These are phyloP conservation scores for Plectosphaerella cucumerina DNA, from an alignment of 2,329 filamentous ascomycete species.

Conservation along the genomic window DNA sequence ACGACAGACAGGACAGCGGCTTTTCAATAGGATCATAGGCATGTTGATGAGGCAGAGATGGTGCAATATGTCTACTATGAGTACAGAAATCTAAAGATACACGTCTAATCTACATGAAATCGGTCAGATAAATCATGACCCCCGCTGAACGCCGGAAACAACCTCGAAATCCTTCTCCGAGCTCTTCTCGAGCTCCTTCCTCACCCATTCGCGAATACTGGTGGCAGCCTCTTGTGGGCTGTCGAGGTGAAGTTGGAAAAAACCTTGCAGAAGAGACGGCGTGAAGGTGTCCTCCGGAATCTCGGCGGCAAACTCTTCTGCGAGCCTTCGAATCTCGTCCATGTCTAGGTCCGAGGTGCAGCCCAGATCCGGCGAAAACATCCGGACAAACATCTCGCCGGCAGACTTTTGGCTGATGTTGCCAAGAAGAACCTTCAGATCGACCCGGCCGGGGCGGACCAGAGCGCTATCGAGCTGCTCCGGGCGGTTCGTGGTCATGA, in stretches of 20 bases:
- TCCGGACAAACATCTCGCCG: constrained; percentile 41
- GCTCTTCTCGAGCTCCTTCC: constrained; percentile 23
- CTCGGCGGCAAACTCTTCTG: constrained; percentile 47
- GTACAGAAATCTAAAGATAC: too few relatives aligned
- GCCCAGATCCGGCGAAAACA: constrained; percentile 33
- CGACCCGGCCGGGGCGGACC: constrained; percentile 62
- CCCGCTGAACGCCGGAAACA: not conserved
- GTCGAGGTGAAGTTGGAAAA: constrained; percentile 38
- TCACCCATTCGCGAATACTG: constrained; percentile 30
- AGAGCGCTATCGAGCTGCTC: constrained; percentile 62
- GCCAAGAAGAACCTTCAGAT: constrained; percentile 57
- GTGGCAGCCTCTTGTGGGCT: constrained; percentile 30
- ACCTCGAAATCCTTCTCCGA: constrained; percentile 26
- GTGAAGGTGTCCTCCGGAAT: constrained; percentile 44
- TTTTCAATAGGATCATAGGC: too few relatives aligned
- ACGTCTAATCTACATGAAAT: too few relatives aligned
- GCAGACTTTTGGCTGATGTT: constrained; percentile 39
- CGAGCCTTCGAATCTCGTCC: constrained; percentile 37
- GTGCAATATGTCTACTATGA: too few relatives aligned
- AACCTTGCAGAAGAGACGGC: constrained; percentile 46
- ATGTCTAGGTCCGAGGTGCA: constrained; percentile 17
- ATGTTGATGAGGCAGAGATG: too few relatives aligned
- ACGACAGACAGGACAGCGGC: too few relatives aligned
- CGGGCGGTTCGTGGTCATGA: constrained; percentile 69
- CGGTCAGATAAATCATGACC: too few relatives aligned